phyloP scores from a whole-genome alignment of 371 early-diverging fungal genomes.

The Mucor irregularis region DNA sequence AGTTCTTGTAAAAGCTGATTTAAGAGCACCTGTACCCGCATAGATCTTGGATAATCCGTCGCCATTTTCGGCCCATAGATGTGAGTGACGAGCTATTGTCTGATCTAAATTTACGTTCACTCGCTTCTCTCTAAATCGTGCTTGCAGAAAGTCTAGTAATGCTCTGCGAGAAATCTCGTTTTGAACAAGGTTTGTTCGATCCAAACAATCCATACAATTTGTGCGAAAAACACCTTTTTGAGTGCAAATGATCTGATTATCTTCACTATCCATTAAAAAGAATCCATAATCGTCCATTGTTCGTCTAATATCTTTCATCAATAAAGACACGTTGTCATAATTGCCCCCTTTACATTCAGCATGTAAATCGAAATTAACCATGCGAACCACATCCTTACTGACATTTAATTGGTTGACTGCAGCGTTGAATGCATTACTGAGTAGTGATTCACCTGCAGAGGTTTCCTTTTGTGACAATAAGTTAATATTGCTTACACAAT shows the following conservation, averaged over 20 bases:
- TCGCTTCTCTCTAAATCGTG: constrained; percentile 1
- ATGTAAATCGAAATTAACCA: constrained; percentile 86
- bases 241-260: constrained; percentile 51
- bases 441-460: constrained; percentile 64
- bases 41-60: constrained; percentile 94
- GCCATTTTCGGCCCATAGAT: constrained; percentile 96
- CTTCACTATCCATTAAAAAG: constrained; percentile 64
- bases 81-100: constrained; percentile 51
- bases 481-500: constrained; percentile 78
- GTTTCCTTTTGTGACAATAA: constrained; percentile 73
- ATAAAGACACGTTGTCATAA: constrained; percentile 68
- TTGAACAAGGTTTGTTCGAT: constrained; percentile 81
- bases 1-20: constrained; percentile 87
- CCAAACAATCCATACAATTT: constrained; percentile 99
- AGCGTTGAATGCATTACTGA: constrained; percentile 70
- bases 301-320: constrained; percentile 53
- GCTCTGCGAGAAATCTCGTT: constrained; percentile 57
- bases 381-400: constrained; percentile 33
- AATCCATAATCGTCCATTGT: constrained; percentile 62
- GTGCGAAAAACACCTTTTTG: constrained; percentile 89
- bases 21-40: constrained; percentile 98
- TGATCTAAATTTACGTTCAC: constrained; percentile 20
- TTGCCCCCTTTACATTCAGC: constrained; percentile 76
- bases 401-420: constrained; percentile 50
- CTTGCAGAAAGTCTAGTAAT: constrained; percentile 37